Evolutionary conservation across 2,329 filamentous ascomycete genomes (phyloP).

Genomic region (Beauveria rudraprayagi): DNA sequence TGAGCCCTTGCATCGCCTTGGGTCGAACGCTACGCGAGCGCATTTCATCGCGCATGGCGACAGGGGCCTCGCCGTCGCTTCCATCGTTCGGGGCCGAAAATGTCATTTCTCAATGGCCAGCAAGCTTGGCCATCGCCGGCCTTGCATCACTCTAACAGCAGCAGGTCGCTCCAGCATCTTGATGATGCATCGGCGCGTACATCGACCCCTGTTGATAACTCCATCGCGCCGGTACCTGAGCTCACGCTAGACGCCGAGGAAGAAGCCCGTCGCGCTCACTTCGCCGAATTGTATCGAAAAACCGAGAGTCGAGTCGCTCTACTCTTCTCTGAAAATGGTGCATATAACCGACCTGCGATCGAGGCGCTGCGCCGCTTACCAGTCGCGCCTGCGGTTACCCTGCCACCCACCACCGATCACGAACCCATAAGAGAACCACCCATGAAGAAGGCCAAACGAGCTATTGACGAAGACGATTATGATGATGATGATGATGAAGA

Average conservation of each 20-base stretch:
- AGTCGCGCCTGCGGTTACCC: slow-evolving; percentile 31
- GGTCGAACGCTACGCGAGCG: slow-evolving; percentile 44
- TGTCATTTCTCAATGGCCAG: slow-evolving; percentile 62
- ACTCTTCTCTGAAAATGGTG: slow-evolving; percentile 58
- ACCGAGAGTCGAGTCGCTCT: slow-evolving; percentile 69
- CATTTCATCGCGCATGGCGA: slow-evolving; percentile 48
- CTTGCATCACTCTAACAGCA: slow-evolving; percentile 38
- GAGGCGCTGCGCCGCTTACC: slow-evolving; percentile 42
- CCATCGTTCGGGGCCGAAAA: slow-evolving; percentile 45
- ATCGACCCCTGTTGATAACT: slow-evolving; percentile 42
- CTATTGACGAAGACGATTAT: slow-evolving; percentile 79
- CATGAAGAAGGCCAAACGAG: slow-evolving; percentile 65
- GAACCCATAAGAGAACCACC: slow-evolving; percentile 51
- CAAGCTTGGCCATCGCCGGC: slow-evolving; percentile 55
- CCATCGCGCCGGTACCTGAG: slow-evolving; percentile 49
- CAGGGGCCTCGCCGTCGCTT: slow-evolving; percentile 38
- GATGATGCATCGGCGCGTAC: slow-evolving; percentile 51
- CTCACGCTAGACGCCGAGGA: slow-evolving; percentile 54
- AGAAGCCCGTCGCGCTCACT: slow-evolving; percentile 63
- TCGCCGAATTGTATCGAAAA: slow-evolving; percentile 69
- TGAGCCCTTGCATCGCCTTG: slow-evolving; percentile 38
- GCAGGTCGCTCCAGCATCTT: slow-evolving; percentile 45
- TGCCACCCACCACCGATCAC: slow-evolving; percentile 51
- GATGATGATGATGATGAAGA: slow-evolving; percentile 73
- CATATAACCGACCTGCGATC: slow-evolving; percentile 44